Evolutionary conservation across 208 protist species (phyloP), one percentile per base, ranked within the genome.

Genomic region (Leptomonas pyrrhocoris): DNA sequence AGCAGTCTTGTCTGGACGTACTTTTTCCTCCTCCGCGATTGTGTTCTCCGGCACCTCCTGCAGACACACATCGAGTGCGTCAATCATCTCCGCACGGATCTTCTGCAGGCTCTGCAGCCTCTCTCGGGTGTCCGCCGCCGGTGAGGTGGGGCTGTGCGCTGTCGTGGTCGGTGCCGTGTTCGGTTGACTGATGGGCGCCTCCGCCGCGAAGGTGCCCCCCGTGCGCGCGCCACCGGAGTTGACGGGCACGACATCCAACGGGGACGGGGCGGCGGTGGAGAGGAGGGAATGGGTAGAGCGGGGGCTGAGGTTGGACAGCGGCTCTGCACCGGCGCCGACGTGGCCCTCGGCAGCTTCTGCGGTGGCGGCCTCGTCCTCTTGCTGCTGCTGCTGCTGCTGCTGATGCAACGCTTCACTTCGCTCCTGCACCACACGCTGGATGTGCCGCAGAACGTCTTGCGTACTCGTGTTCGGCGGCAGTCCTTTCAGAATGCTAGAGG

Each of bases 31-130:
- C 6, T 57, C 53, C 27, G 50, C 62, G 16, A 16, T 27, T 40
- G 46, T 48, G 28, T 56, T 61, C 25, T 82, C 73, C 2, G 86
- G 91, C 18, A 93, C 70, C 49, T 85, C 85, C 68, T 91, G 80
- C 27, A 94, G 46, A 62, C 91, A 96, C 57, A 96, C 73, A 46
- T 96, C 91, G 11, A 96, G 73, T 15, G 85, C 80, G 27, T 89
- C 86, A 6, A 96, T 80, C 73, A 94, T 80, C 48, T 93, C 91
- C 13, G 76, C 81, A 0, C 87, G 77, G 25, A 93, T 79, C 43
- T 72, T 67, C 49, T 83, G 73, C 42, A 93, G 59, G 28, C 43
- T 9, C 21, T 48, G 49, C 34, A 84, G 49, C 9, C 63, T 27
- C 21, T 59, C 68, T 2, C 34, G 49, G 11, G 72, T 2, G 19